A percentile compares a stretch with the other conserved stretches of the same genome.
phyloP scores from a whole-genome alignment of 352 stramenopile species.

The Globisporangium nagaii region DNA sequence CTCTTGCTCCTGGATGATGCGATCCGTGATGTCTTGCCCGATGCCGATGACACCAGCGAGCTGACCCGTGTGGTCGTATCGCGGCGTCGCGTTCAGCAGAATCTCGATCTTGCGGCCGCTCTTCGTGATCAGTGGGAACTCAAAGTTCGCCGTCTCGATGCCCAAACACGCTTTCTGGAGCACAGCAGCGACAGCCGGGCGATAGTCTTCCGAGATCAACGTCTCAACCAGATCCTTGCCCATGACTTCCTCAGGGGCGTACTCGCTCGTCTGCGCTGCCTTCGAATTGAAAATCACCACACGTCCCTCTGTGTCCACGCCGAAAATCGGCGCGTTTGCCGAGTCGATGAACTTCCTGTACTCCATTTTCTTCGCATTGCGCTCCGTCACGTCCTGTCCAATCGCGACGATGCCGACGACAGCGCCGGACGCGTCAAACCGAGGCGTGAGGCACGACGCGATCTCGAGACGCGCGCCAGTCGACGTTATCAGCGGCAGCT shows the following conservation, averaged over 20 bases:
- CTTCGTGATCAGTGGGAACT: slow-evolving; percentile 64
- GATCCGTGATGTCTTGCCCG: slow-evolving; percentile 53
- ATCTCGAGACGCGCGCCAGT: slow-evolving; percentile 49
- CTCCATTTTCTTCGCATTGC: slow-evolving; percentile 70
- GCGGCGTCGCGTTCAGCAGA: slow-evolving; percentile 40
- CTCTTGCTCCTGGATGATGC: slow-evolving; percentile 60
- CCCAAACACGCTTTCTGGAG: slow-evolving; percentile 49
- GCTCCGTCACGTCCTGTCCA: slow-evolving; percentile 56
- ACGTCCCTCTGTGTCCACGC: slow-evolving; percentile 35
- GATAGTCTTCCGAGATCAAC: slow-evolving; percentile 59
- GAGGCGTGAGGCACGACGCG: slow-evolving; percentile 45
- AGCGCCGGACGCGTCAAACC: slow-evolving; percentile 31
- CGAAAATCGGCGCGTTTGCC: slow-evolving; percentile 9
- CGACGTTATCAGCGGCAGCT: slow-evolving; percentile 43
- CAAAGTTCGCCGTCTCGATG: slow-evolving; percentile 44
- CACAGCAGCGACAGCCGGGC: slow-evolving; percentile 30
- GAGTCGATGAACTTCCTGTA: slow-evolving; percentile 30
- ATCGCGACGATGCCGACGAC: slow-evolving; percentile 57
- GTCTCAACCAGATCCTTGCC: slow-evolving; percentile 69
- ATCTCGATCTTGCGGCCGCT: slow-evolving; percentile 43
- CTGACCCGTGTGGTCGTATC: slow-evolving; percentile 45
- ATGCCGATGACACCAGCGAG: slow-evolving; percentile 51
- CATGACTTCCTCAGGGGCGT: slow-evolving; percentile 78
- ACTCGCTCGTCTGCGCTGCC: slow-evolving; percentile 69
- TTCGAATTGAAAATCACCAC: slow-evolving; percentile 85